These are phyloP conservation scores for Verticillium isaacii DNA, from an alignment of 2,329 filamentous ascomycete genomes.

Conservation along the genomic window DNA sequence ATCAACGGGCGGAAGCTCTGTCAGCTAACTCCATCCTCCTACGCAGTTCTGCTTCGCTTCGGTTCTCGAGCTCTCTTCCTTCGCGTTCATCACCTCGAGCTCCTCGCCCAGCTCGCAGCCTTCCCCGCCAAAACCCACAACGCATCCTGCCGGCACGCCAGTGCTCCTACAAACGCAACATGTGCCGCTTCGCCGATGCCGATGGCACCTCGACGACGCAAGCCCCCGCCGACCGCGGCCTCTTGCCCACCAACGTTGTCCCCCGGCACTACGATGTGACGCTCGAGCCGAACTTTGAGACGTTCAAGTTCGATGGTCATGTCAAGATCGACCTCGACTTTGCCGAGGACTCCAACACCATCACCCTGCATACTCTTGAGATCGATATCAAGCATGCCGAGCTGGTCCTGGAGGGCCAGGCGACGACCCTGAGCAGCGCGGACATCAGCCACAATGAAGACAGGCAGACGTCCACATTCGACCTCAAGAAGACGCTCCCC, in stretches of 20 bases:
- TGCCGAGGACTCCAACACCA: conserved; percentile 74
- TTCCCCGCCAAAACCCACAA: conserved; percentile 9
- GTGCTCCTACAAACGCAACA: conserved; percentile 13
- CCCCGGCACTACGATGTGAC: conserved; percentile 90
- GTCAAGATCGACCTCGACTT: conserved; percentile 87
- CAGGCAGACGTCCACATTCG: conserved; percentile 76
- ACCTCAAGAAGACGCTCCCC: conserved; percentile 67
- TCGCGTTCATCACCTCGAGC: conserved; percentile 24
- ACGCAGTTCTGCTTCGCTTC: background rate
- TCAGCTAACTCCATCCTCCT: background rate
- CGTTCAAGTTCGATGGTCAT: conserved; percentile 79
- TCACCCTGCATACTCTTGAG: conserved; percentile 84
- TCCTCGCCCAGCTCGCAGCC: conserved; percentile 5
- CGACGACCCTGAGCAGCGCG: conserved; percentile 53
- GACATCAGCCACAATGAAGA: conserved; percentile 70
- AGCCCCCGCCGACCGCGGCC: conserved; percentile 54
- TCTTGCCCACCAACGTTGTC: conserved; percentile 87
- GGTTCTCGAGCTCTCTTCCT: background rate
- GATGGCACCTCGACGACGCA: conserved; percentile 7
- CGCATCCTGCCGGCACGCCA: conserved; percentile 8
- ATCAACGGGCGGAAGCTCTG: background rate
- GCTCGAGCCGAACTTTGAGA: conserved; percentile 84
- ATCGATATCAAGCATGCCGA: conserved; percentile 70
- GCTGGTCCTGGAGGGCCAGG: conserved; percentile 14
- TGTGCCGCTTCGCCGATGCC: conserved; percentile 11